A percentile compares a stretch with the other conserved stretches of the same genome.
Conservation (phyloP, 1,284 basidiomycete species). For the Macrocystidia cucumis region DNA sequence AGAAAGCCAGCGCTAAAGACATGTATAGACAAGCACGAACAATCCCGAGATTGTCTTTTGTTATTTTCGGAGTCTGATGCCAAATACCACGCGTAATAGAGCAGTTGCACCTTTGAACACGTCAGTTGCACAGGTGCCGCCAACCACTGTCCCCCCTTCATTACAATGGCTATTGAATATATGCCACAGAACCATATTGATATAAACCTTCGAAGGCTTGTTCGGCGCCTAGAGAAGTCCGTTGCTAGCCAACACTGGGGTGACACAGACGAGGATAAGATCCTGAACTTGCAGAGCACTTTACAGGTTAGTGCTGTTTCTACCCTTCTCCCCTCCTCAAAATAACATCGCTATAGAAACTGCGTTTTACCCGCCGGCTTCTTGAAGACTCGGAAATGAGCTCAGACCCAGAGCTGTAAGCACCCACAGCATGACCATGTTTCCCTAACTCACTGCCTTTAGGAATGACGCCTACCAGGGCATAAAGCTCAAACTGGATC, state of each 20-base stretch:
- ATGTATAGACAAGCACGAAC: too few relatives aligned
- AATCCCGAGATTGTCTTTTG: too few relatives aligned
- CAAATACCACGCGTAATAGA: too few relatives aligned
- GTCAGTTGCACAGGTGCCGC: too few relatives aligned
- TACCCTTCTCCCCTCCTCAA: background rate
- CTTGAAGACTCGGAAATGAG: conserved; percentile 48
- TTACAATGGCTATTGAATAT: too few relatives aligned
- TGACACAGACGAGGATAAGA: conserved; percentile 13
- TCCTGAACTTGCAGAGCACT: conserved; percentile 40
- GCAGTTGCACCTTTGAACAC: too few relatives aligned
- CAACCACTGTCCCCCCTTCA: too few relatives aligned
- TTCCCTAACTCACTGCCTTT: conserved; percentile 2
- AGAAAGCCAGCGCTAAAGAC: too few relatives aligned
- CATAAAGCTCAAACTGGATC: conserved; percentile 40
- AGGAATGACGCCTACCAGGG: conserved; percentile 34
- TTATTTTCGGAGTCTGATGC: too few relatives aligned
- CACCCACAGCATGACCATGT: conserved; percentile 7
- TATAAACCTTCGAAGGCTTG: conserved; percentile 57
- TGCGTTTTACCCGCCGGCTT: conserved; percentile 52
- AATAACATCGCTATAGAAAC: conserved; percentile 33
- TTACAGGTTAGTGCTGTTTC: conserved; percentile 41
- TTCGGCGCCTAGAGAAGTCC: conserved; percentile 53
- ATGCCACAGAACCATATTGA: too few relatives aligned
- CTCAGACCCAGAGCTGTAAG: conserved; percentile 37
- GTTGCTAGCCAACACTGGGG: conserved; percentile 43